Conservation (phyloP, 177 flowering plant genomes). For the Vitis hybrid region DNA sequence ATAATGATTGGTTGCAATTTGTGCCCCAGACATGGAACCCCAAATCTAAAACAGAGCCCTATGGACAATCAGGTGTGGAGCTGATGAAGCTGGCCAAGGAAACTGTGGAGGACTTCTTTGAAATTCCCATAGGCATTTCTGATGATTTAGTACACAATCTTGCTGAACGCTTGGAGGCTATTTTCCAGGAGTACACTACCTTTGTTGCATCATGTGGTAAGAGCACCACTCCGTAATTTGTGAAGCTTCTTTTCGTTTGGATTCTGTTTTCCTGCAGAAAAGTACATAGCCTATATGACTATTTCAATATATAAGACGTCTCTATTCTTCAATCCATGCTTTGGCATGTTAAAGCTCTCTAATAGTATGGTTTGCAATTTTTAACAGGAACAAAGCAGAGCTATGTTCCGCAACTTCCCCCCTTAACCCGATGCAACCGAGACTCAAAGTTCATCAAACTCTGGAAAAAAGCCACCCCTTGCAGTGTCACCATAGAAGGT, state of each 20-base stretch:
- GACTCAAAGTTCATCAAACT: constrained; percentile 61
- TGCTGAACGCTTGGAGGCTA: constrained; percentile 59
- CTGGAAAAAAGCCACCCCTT: constrained; percentile 67
- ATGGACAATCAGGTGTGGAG: constrained; percentile 76
- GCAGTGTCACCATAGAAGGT: constrained; percentile 39
- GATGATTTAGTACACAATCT: constrained; percentile 65
- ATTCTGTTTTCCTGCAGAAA: not conserved
- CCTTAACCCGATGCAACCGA: constrained; percentile 81
- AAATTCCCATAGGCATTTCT: constrained; percentile 56
- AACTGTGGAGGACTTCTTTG: constrained; percentile 69
- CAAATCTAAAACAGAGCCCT: constrained; percentile 81
- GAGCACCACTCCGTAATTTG: not conserved
- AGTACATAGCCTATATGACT: not conserved
- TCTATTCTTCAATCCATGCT: not conserved
- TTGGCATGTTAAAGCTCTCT: not conserved
- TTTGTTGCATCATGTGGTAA: constrained; percentile 85
- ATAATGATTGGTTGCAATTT: not conserved
- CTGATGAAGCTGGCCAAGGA: constrained; percentile 59
- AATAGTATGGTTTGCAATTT: not conserved
- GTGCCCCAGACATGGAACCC: constrained; percentile 88
- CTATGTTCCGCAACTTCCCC: constrained; percentile 78
- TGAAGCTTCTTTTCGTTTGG: not conserved
- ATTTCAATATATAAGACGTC: not conserved
- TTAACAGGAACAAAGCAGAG: constrained; percentile 74
- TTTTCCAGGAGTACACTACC: constrained; percentile 62